Evolutionary conservation across 2,329 filamentous ascomycete genomes (phyloP).

Genomic region (Trichophyton mentagrophytes): DNA sequence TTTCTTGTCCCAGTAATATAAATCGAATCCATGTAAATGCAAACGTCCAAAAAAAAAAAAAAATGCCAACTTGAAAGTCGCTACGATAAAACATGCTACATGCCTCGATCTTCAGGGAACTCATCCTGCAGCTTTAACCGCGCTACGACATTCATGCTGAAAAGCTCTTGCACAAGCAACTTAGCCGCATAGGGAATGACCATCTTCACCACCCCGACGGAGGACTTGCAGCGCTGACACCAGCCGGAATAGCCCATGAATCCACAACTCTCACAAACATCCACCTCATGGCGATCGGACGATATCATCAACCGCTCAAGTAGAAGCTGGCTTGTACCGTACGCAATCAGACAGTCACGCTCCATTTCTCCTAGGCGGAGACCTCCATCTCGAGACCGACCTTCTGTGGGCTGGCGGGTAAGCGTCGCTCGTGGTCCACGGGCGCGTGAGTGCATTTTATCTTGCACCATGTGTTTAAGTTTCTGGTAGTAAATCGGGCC

Average conservation of each 20-base stretch:
- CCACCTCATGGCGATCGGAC: conserved; percentile 78
- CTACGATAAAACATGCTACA: conserved; percentile 13
- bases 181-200: conserved; percentile 97
- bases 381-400: conserved; percentile 82
- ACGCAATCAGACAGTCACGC: conserved; percentile 92
- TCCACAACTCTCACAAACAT: conserved; percentile 87
- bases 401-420: conserved; percentile 91
- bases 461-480: conserved; percentile 99
- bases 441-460: conserved; percentile 96
- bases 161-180: conserved; percentile 84
- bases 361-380: conserved; percentile 96
- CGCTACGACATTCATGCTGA: conserved; percentile 98
- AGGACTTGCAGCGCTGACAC: conserved; percentile 85
- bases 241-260: conserved; percentile 92
- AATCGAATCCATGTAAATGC: not conserved
- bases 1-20: not conserved
- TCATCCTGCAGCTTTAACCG: conserved; percentile 83
- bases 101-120: conserved; percentile 50
- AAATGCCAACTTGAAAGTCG: not conserved
- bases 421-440: conserved; percentile 82
- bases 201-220: conserved; percentile 75
- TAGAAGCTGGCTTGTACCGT: conserved; percentile 83
- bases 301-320: conserved; percentile 90
- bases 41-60: not conserved
- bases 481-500: conserved; percentile 99